Evolutionary conservation across 2,329 filamentous ascomycete genomes (phyloP).

Genomic region (Pestalotiopsis sp.): DNA sequence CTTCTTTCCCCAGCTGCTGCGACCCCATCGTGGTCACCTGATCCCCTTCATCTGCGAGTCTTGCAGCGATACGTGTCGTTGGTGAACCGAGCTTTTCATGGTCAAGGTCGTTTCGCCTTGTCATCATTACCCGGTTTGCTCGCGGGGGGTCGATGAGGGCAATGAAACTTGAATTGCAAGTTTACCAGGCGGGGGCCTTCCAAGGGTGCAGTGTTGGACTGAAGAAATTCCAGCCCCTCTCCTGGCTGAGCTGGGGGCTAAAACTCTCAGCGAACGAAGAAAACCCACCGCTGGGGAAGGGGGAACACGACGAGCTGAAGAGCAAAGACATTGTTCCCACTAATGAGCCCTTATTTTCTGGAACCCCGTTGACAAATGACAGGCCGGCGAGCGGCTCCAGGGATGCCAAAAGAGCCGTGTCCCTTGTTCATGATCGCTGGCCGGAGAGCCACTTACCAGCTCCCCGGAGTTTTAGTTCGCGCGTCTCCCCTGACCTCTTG

Average conservation of each 20-base stretch:
- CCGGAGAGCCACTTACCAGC: constrained; percentile 8
- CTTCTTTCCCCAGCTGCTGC: not conserved
- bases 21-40: not conserved
- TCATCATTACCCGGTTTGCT: not conserved
- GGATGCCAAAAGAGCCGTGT: not conserved
- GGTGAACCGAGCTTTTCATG: not conserved
- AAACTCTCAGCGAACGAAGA: too few species aligned
- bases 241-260: too few species aligned
- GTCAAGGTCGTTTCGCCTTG: not conserved
- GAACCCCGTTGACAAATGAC: not conserved
- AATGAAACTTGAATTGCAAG: not conserved
- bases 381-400: not conserved
- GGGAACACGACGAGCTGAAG: too few species aligned
- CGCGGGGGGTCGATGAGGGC: not conserved
- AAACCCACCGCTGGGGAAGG: too few species aligned
- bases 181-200: too few species aligned
- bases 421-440: not conserved
- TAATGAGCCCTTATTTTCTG: not conserved
- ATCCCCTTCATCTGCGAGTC: not conserved
- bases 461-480: constrained; percentile 9
- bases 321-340: not conserved
- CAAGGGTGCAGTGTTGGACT: too few species aligned
- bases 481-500: not conserved
- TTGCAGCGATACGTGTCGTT: not conserved
- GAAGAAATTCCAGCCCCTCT: too few species aligned